Base-by-base conservation (phyloP, 345 rosid genomes). In the Hypericum perforatum region DNA sequence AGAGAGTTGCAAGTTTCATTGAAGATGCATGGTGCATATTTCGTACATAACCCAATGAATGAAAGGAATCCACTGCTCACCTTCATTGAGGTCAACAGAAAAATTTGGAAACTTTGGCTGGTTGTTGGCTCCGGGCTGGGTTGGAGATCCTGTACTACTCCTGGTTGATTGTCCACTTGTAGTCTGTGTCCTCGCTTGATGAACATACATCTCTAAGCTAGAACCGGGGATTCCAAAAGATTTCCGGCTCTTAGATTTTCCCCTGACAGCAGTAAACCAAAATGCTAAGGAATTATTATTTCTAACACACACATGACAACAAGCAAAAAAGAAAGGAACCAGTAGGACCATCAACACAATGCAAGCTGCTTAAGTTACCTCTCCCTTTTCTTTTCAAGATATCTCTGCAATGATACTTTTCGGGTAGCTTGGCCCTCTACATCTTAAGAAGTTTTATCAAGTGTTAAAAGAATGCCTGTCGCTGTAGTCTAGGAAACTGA, bases 371-470 rank as follows among this genome's bases (percentile, higher is more conserved):
- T 40, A 15, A 16, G 3, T n/a, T 45, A 89, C 97, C 97, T 89
- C 66, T 85, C 94, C 52, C 82, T 85, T 11, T 78, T 73, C 79
- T 85, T 89, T 51, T 85, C 89, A 9, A 52, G 78, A 63, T 82
- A 89, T 74, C 84, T 79, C 70, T 78, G 89, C 82, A 82, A 59
- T 38, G 72, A 79, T 15, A 71, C 69, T 70, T 78, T 76, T 61
- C 97, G 72, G 75, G 65, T 82, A 15, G 75, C 68, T 65, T 81
- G 95, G 50, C 83, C 86, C 41, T 85, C 95, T 56, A 64, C 61
- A 76, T 81, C 91, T 82, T 53, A 55, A 71, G 43, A 62, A 60
- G 54, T 7, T 44, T 57, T 58, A 47, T 37, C 37, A 62, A 63
- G 52, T 56, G 59, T 60, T 47, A 69, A 37, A 59, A 52, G 52